These are phyloP conservation scores for Camillea tinctor DNA, from an alignment of 2,329 filamentous ascomycete genomes.

Conservation along the genomic window DNA sequence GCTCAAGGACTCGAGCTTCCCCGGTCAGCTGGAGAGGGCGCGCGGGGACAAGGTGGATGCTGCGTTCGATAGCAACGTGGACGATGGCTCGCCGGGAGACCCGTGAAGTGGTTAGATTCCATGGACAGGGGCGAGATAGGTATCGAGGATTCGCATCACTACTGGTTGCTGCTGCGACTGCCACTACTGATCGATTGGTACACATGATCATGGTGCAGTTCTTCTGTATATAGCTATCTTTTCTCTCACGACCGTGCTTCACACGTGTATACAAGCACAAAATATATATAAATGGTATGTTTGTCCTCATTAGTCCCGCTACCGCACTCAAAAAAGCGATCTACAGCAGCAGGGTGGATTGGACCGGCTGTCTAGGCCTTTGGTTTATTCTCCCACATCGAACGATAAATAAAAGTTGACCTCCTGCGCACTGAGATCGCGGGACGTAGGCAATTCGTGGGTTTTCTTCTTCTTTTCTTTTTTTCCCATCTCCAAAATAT, in stretches of 20 bases:
- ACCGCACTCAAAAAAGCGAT: constrained; percentile 46
- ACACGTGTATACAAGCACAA: too few species aligned
- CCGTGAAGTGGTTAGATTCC: constrained; percentile 9
- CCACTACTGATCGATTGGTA: background rate
- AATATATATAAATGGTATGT: constrained; percentile 41
- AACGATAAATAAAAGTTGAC: constrained; percentile 60
- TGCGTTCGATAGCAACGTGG: constrained; percentile 55
- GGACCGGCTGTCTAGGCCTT: constrained; percentile 67
- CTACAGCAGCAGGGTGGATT: constrained; percentile 64
- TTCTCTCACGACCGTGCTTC: background rate
- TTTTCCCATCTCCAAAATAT: too few species aligned
- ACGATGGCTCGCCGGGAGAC: constrained; percentile 29
- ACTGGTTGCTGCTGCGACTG: too few species aligned
- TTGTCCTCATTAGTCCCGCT: constrained; percentile 64
- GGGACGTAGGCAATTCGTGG: constrained; percentile 64
- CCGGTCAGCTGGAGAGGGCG: constrained; percentile 22
- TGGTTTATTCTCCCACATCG: constrained; percentile 59
- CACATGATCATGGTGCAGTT: background rate
- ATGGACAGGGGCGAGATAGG: background rate
- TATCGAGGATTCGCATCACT: background rate
- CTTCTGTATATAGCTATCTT: constrained; percentile 2
- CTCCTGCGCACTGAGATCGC: constrained; percentile 55
- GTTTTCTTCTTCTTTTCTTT: constrained; percentile 25
- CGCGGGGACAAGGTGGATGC: constrained; percentile 49
- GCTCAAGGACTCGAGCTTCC: constrained; percentile 26